Conservation (phyloP, 2,329 filamentous ascomycete species). For the Rugonectria rugulosa region DNA sequence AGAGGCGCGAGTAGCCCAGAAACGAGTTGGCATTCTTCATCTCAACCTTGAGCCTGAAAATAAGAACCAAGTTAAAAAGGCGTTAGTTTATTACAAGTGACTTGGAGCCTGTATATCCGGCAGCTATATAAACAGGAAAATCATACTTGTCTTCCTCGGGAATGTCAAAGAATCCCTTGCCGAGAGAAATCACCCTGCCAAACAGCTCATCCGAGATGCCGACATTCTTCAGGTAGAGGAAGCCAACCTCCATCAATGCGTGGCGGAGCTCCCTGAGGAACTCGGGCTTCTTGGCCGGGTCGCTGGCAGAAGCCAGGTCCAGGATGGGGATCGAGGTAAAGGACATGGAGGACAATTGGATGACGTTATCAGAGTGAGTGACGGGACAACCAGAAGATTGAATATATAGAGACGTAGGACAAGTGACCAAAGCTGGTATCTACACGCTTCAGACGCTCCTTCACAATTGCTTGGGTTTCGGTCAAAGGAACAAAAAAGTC, state of each 20-base stretch:
- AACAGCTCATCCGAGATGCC: conserved; percentile 74
- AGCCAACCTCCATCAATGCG: conserved; percentile 86
- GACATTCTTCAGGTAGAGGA: conserved; percentile 84
- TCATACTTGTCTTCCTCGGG: conserved; percentile 76
- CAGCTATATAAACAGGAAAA: conserved; percentile 5
- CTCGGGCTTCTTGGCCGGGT: conserved; percentile 70
- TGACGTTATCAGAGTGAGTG: background rate
- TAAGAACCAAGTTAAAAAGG: background rate
- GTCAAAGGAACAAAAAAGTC: conserved; percentile 18
- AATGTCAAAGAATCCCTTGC: conserved; percentile 78
- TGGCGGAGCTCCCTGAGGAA: conserved; percentile 77
- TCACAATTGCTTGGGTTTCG: too few species aligned
- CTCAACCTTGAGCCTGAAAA: conserved; percentile 66
- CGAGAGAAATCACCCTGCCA: conserved; percentile 70
- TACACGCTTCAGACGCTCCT: too few species aligned
- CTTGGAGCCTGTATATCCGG: background rate
- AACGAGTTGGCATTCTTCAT: conserved; percentile 79
- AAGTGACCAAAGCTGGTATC: conserved; percentile 36
- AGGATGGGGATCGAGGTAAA: conserved; percentile 82
- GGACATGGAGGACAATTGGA: conserved; percentile 57
- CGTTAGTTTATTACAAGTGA: background rate
- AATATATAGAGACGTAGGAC: conserved; percentile 18
- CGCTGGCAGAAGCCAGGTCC: conserved; percentile 72
- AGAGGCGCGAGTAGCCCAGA: conserved; percentile 72
- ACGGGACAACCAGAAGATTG: conserved; percentile 6